Percentiles rank a stretch among this genome's conserved stretches.
These are phyloP conservation scores for Starmera pachycereana DNA, from an alignment of 805 yeast genomes.

Conservation along the genomic window DNA sequence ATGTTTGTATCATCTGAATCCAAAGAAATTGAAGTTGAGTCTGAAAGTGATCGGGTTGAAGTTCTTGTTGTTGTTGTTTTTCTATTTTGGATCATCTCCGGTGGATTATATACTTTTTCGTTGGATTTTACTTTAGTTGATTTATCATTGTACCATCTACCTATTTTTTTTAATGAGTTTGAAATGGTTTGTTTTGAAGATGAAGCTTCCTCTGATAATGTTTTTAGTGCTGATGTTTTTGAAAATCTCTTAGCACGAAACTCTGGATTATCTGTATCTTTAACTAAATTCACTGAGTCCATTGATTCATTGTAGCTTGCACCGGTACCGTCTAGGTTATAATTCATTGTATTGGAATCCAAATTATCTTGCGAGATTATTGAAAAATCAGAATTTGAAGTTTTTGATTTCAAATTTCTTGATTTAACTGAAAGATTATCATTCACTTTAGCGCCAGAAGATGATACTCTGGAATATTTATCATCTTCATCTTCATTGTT, in stretches of 20 bases:
- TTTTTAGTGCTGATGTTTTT: conserved; percentile 13
- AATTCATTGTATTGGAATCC: not conserved
- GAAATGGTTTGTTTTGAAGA: conserved; percentile 29
- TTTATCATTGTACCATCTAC: conserved; percentile 58
- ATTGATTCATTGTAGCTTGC: conserved; percentile 2
- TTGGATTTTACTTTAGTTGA: conserved; percentile 1
- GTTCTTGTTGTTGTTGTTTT: conserved; percentile 23
- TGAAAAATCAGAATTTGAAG: too few species aligned
- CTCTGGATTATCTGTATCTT: not conserved
- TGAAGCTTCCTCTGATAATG: conserved; percentile 16
- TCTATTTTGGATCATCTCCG: conserved; percentile 60
- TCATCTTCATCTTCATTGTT: too few species aligned
- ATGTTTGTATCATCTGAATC: too few species aligned
- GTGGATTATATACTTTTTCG: conserved; percentile 29
- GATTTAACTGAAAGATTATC: too few species aligned
- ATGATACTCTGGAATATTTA: too few species aligned
- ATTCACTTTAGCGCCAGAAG: too few species aligned
- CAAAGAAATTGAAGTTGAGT: conserved; percentile 8
- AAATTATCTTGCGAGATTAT: too few species aligned
- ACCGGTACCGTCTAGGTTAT: not conserved
- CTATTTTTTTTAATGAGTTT: conserved; percentile 45
- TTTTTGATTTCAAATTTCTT: too few species aligned
- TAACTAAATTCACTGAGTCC: conserved; percentile 9
- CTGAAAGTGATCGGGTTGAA: not conserved
- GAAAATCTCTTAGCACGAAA: not conserved